phyloP scores from a whole-genome alignment of 1,284 basidiomycete genomes.

The Trichosporon ovoides region DNA sequence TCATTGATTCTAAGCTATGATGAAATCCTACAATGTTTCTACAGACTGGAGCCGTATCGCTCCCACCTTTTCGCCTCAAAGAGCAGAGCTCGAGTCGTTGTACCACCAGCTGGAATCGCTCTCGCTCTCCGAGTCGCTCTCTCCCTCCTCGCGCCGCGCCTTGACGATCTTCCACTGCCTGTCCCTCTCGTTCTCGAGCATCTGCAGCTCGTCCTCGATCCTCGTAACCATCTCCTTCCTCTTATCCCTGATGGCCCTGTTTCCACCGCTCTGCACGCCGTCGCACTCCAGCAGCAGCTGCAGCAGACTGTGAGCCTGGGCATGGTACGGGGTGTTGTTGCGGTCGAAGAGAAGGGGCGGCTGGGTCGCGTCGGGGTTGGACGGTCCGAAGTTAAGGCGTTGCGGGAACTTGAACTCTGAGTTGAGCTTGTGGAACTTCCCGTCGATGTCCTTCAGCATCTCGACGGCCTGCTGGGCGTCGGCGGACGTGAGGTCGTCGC shows the following conservation, averaged over 20 bases:
- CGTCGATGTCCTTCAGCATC: conserved; percentile 29
- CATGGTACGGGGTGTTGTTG: conserved; percentile 56
- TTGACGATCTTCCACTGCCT: conserved; percentile 39
- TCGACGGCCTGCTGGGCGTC: conserved; percentile 21
- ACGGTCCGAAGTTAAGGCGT: conserved; percentile 31
- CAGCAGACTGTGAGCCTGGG: conserved; percentile 59
- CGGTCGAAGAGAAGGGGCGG: conserved; percentile 53
- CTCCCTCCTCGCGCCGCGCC: conserved; percentile 29
- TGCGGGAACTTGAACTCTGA: conserved; percentile 37
- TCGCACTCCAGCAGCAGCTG: conserved; percentile 62
- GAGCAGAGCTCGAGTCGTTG: neutral
- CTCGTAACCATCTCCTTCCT: conserved; percentile 58
- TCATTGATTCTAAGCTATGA: too few species aligned
- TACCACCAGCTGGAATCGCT: neutral
- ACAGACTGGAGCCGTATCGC: neutral
- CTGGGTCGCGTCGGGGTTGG: conserved; percentile 18
- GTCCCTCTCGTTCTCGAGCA: conserved; percentile 52
- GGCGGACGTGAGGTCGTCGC: conserved; percentile 13
- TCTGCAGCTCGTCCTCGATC: conserved; percentile 61
- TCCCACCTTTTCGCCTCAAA: neutral
- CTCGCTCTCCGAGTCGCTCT: conserved; percentile 25
- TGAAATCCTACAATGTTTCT: too few species aligned
- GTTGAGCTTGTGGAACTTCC: conserved; percentile 26
- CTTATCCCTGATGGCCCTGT: conserved; percentile 55
- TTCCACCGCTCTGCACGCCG: conserved; percentile 61